Evolutionary conservation across 2,329 filamentous ascomycete species (phyloP).

Genomic region (Colletotrichum gloeosporioides): DNA sequence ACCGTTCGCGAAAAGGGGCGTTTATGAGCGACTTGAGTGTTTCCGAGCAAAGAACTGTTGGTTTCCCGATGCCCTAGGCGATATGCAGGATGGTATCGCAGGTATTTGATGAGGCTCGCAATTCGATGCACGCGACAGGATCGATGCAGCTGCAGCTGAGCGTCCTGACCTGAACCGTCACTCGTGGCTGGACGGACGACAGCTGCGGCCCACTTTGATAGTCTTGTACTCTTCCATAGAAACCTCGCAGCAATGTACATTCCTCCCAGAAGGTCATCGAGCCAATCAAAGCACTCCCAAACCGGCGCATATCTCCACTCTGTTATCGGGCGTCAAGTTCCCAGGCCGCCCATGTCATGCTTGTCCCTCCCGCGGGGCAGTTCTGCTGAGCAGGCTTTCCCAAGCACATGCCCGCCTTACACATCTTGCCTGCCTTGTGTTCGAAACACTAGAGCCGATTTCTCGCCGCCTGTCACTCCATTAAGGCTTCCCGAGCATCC

Average conservation of each 20-base stretch:
- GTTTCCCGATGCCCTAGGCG: background rate
- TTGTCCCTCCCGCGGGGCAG: conserved; percentile 16
- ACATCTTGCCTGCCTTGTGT: background rate
- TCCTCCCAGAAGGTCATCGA: rapidly evolving
- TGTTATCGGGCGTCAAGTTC: conserved; percentile 1
- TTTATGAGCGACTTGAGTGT: background rate
- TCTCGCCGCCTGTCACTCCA: background rate
- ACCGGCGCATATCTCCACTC: background rate
- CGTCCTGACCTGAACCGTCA: background rate
- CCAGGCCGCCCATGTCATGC: conserved; percentile 8
- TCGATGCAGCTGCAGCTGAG: conserved; percentile 6
- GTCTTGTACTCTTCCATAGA: background rate
- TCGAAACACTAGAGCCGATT: conserved; percentile 16
- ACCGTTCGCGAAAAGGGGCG: background rate
- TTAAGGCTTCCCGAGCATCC: conserved; percentile 2
- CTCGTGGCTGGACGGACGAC: conserved; percentile 9
- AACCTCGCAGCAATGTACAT: background rate
- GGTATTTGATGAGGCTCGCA: conserved; percentile 3
- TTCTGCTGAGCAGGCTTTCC: conserved; percentile 7
- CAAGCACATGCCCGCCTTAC: conserved; percentile 15
- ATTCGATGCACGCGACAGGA: conserved; percentile 14
- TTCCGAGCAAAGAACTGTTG: background rate
- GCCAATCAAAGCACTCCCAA: background rate
- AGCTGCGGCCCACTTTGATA: background rate
- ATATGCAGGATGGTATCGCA: background rate